Conservation (phyloP, 139 green algal species). For the Micractinium conductrix region DNA sequence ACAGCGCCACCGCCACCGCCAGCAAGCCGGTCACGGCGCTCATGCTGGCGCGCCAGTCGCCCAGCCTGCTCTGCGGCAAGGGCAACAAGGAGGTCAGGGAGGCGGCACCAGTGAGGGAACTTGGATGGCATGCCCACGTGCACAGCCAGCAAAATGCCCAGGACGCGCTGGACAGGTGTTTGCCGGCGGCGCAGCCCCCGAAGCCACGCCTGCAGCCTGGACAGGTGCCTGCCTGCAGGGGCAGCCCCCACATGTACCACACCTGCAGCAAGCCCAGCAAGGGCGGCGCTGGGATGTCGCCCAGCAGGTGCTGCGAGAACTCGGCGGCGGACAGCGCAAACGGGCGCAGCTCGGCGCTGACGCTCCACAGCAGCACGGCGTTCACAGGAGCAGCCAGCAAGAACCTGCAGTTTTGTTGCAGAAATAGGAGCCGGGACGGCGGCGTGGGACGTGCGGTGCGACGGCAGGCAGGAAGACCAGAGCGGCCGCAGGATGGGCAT, state of each 20-base stretch:
- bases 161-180: too few relatives aligned
- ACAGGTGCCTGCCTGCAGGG: not conserved
- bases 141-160: too few relatives aligned
- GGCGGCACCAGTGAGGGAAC: too few relatives aligned
- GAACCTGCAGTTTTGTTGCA: too few relatives aligned
- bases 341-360: slow-evolving; percentile 74
- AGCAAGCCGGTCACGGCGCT: slow-evolving; percentile 10
- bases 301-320: slow-evolving; percentile 85
- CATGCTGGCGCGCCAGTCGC: slow-evolving; percentile 29
- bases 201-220: not conserved
- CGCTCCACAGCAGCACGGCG: slow-evolving; percentile 80
- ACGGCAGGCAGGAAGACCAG: not conserved
- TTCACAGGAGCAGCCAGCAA: slow-evolving; percentile 71
- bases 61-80: not conserved
- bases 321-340: slow-evolving; percentile 78
- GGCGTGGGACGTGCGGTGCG: too few relatives aligned
- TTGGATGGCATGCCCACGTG: too few relatives aligned
- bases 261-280: slow-evolving; percentile 79
- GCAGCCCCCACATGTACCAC: too few relatives aligned
- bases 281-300: slow-evolving; percentile 92
- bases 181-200: not conserved
- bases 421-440: too few relatives aligned
- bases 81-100: too few relatives aligned
- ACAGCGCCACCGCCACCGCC: not conserved
- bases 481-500: not conserved